Evolutionary conservation across 805 yeast species (phyloP), one percentile per base, ranked within the genome.

Genomic region (Starmerella kuoi): DNA sequence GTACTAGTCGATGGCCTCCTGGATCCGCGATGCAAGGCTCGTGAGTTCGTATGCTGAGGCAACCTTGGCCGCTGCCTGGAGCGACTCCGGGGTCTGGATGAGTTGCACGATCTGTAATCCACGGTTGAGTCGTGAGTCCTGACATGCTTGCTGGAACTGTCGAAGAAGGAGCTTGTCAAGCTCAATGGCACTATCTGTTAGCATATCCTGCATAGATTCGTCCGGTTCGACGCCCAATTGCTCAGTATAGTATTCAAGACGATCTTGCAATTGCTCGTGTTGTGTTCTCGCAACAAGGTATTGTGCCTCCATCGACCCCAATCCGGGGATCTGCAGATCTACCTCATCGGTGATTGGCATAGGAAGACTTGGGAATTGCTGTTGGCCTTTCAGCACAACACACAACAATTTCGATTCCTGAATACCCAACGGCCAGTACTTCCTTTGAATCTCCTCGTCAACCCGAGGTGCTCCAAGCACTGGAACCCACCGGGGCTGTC

Each of bases 401-500:
- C 93, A 83, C 49, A 73, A 75, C 52, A 86, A 71, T 46, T 76
- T 73, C 17, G 37, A 20, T 18, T 33, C 37, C 9, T n/a, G 26
- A 9, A 33, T 26, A 28, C 95, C 94, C 40, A 88, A 65, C 19
- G 96, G 96, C 96, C 96, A 86, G 51, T 79, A 77, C 60, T 84
- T 74, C 39, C 70, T 70, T 61, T 65, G 72, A 60, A 64, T 59
- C 60, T 68, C 46, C 69, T 72, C 55, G 56, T 57, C 30, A 3
- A 57, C 57, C 22, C 66, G 66, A 20, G 60, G 58, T 31, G 79
- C 68, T 57, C 83, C 83, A 42, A 88, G 64, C 11, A 88, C 52
- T 1, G 97, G 97, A 11, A 84, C 67, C 96, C 97, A 88, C 47
- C 77, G 69, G 2, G 94, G 77, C 57, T 86, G 91, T 27, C 70